Evolutionary conservation across 2,329 filamentous ascomycete genomes (phyloP).

Genomic region (Lachnellula willkommii): DNA sequence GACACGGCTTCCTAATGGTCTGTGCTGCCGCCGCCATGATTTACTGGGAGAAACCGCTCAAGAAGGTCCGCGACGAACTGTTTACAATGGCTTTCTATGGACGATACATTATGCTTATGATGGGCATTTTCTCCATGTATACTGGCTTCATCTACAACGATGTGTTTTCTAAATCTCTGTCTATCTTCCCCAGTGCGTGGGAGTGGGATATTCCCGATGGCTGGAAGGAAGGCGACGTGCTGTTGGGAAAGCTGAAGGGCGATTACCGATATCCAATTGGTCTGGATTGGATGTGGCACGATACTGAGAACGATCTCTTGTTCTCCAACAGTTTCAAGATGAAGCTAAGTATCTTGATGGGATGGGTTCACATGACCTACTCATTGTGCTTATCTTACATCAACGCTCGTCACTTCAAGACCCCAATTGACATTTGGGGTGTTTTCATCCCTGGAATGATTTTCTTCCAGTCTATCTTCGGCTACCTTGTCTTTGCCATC

Average conservation of each 20-base stretch:
- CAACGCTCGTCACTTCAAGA: constrained; percentile 93
- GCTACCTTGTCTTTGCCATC: constrained; percentile 89
- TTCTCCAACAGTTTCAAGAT: constrained; percentile 99
- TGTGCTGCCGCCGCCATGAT: constrained; percentile 85
- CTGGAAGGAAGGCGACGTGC: constrained; percentile 59
- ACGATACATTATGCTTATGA: constrained; percentile 96
- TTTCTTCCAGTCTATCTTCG: constrained; percentile 98
- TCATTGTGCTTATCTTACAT: constrained; percentile 88
- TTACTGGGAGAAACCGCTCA: constrained; percentile 87
- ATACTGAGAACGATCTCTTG: constrained; percentile 86
- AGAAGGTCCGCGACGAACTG: constrained; percentile 88
- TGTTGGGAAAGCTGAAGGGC: constrained; percentile 61
- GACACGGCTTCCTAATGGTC: constrained; percentile 87
- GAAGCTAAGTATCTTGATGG: constrained; percentile 97
- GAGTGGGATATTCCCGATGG: constrained; percentile 57
- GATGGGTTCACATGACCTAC: constrained; percentile 99
- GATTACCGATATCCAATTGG: constrained; percentile 91
- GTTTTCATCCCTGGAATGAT: constrained; percentile 99
- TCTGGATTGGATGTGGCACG: constrained; percentile 94
- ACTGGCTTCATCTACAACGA: constrained; percentile 98
- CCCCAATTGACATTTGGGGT: constrained; percentile 90
- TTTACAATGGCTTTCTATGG: constrained; percentile 99
- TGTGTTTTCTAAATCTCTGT: constrained; percentile 88
- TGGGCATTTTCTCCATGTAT: constrained; percentile 95
- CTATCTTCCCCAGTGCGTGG: constrained; percentile 87